These are phyloP conservation scores for Erysiphe pulchra DNA, from an alignment of 2,329 filamentous ascomycete genomes.

Conservation along the genomic window DNA sequence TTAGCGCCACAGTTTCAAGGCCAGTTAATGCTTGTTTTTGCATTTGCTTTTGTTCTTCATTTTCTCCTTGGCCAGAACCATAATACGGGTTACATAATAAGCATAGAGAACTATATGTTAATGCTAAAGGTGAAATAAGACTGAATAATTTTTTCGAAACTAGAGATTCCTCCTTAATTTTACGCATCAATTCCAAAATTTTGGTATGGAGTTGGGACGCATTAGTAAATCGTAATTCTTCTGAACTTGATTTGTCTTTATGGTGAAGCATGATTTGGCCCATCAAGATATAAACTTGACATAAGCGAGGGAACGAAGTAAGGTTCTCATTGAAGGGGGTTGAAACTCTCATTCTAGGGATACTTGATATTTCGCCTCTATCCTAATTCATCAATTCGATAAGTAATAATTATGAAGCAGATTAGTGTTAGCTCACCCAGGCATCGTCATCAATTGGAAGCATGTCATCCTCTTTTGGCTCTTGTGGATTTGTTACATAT, in stretches of 20 bases:
- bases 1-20: conserved; percentile 11
- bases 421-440: conserved; percentile 14
- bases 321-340: conserved; percentile 19
- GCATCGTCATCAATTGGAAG: conserved; percentile 14
- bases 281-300: conserved; percentile 15
- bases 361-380: conserved; percentile 13
- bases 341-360: conserved; percentile 10
- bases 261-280: conserved; percentile 14
- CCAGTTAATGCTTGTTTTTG: conserved; percentile 14
- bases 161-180: conserved; percentile 9
- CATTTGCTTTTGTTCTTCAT: conserved; percentile 11
- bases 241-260: conserved; percentile 6
- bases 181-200: conserved; percentile 6
- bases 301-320: conserved; percentile 25
- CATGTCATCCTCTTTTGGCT: conserved; percentile 7
- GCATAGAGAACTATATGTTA: conserved; percentile 11
- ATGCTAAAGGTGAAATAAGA: conserved; percentile 8
- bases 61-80: conserved; percentile 6
- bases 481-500: conserved; percentile 10
- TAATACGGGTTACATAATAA: conserved; percentile 16
- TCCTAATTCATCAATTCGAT: conserved; percentile 11
- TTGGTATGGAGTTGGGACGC: conserved; percentile 10
- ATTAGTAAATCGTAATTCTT: conserved; percentile 5
- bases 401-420: background rate
- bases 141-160: conserved; percentile 7